Percentiles rank a stretch among this genome's conserved stretches.
phyloP scores from a whole-genome alignment of 192 early-diverging fungal genomes.

The Linnemannia zychae region DNA sequence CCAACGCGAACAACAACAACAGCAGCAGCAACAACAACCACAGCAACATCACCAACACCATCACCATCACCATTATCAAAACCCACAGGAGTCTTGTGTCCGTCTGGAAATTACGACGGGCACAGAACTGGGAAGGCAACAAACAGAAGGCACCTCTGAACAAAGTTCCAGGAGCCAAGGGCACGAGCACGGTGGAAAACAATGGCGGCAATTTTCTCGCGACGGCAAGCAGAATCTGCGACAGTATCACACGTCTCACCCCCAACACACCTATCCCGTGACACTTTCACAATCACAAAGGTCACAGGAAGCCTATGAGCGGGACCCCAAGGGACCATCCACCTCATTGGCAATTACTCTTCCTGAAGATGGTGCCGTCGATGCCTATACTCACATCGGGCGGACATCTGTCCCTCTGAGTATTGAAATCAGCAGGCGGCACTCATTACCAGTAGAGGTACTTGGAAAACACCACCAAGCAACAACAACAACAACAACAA shows the following conservation, averaged over 20 bases:
- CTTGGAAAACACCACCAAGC: neutral
- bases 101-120: neutral
- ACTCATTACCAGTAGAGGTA: neutral
- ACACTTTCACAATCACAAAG: neutral
- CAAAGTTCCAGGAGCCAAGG: neutral
- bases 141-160: neutral
- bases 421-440: neutral
- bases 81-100: neutral
- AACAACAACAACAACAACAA: no score
- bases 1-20: neutral
- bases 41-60: neutral
- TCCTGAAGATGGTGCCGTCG: no score
- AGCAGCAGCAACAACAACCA: neutral
- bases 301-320: neutral
- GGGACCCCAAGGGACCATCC: neutral
- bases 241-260: neutral
- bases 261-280: neutral
- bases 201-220: neutral
- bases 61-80: neutral
- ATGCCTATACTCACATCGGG: neutral
- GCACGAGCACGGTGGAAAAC: neutral
- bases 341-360: neutral
- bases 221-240: neutral
- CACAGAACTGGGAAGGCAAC: constrained; percentile 16
- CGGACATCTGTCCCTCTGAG: neutral